These are phyloP conservation scores for Podospora didyma DNA, from an alignment of 495 filamentous ascomycete species.

Conservation along the genomic window DNA sequence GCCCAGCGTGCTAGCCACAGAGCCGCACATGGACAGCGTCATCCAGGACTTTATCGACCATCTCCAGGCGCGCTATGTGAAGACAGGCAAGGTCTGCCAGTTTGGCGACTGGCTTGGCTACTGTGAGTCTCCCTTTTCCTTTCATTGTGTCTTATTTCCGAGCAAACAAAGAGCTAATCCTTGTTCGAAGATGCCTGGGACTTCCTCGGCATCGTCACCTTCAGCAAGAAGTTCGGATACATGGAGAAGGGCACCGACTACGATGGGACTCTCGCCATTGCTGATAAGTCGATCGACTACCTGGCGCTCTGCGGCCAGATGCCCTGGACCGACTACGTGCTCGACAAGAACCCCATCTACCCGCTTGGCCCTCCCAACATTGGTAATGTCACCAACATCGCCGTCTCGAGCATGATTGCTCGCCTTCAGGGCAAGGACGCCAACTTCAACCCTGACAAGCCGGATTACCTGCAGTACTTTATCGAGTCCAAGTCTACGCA, in stretches of 20 bases:
- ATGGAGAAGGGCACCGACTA: constrained; percentile 22
- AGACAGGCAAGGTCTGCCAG: constrained; percentile 9
- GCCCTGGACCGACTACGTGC: constrained; percentile 25
- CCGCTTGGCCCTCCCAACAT: constrained; percentile 19
- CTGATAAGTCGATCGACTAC: constrained; percentile 22
- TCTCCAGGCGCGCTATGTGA: constrained; percentile 26
- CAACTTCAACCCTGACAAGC: constrained; percentile 11
- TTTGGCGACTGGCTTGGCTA: constrained; percentile 27
- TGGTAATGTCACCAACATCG: constrained; percentile 18
- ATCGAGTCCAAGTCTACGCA: constrained; percentile 24
- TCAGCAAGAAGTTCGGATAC: constrained; percentile 31
- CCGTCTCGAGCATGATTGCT: constrained; percentile 16
- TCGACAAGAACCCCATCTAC: constrained; percentile 28
- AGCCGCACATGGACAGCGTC: constrained; percentile 30
- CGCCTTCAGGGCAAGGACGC: constrained; percentile 21
- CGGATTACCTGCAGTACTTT: constrained; percentile 28
- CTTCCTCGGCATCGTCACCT: constrained; percentile 42
- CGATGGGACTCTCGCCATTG: constrained; percentile 20
- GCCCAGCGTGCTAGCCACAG: constrained; percentile 29
- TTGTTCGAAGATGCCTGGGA: constrained; percentile 31
- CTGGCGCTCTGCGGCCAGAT: constrained; percentile 24
- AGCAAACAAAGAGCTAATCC: background rate
- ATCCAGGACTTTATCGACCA: constrained; percentile 24
- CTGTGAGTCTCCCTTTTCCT: constrained; percentile 8
- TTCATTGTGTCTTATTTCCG: background rate